Percentiles rank a stretch among this genome's conserved stretches.
Conservation (phyloP, 2,329 filamentous ascomycete genomes). For the Colletotrichum costaricense region DNA sequence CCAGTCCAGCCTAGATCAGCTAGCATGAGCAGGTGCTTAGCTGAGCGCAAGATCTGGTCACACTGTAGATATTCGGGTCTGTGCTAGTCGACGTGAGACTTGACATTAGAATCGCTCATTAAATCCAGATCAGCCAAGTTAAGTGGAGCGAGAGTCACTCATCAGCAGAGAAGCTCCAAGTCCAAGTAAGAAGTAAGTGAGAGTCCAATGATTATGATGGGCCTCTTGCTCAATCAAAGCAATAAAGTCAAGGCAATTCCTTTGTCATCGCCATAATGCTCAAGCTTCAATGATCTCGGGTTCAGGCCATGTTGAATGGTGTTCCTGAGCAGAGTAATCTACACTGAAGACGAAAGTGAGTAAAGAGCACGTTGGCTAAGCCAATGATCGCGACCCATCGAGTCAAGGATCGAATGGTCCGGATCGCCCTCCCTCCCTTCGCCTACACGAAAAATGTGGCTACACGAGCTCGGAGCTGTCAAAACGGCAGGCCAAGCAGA, state of each 20-base stretch:
- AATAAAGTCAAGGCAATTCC: too few species aligned
- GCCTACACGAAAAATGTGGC: not conserved
- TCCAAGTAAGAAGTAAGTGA: too few species aligned
- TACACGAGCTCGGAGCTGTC: not conserved
- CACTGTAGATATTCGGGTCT: not conserved
- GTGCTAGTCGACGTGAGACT: not conserved
- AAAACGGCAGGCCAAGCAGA: not conserved
- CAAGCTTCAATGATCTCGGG: too few species aligned
- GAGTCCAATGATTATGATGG: too few species aligned
- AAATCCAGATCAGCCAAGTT: not conserved
- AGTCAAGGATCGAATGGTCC: slow-evolving; percentile 1
- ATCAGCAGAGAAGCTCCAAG: too few species aligned
- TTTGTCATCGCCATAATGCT: too few species aligned
- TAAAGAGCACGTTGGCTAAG: too few species aligned
- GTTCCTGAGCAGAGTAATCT: rapidly evolving
- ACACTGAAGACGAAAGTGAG: too few species aligned
- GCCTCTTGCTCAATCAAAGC: too few species aligned
- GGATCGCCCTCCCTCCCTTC: not conserved
- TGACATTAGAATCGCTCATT: not conserved
- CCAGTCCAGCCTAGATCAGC: not conserved
- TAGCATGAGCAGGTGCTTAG: not conserved
- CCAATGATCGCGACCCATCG: slow-evolving; percentile 14
- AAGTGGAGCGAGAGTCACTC: too few species aligned
- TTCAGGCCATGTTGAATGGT: not conserved
- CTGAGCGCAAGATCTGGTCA: not conserved